phyloP scores from a whole-genome alignment of 2,329 filamentous ascomycete genomes.

The Colletotrichum sp. region DNA sequence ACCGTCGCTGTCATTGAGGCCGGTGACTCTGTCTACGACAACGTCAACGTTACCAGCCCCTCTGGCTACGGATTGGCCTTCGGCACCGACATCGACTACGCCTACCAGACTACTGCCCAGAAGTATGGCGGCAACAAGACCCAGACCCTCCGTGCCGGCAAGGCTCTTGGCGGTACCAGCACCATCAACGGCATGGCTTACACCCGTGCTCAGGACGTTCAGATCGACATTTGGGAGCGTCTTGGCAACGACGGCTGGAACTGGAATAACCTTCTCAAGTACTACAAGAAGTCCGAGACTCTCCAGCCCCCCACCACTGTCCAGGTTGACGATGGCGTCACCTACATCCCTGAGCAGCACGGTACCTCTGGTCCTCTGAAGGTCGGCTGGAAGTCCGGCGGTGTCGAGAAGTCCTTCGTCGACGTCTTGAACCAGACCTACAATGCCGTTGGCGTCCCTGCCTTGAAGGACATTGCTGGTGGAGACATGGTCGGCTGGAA shows the following conservation, averaged over 20 bases:
- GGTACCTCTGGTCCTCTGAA: constrained; percentile 38
- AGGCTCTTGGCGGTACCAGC: constrained; percentile 44
- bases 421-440: constrained; percentile 33
- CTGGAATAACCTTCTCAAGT: constrained; percentile 48
- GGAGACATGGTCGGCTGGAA: constrained; percentile 42
- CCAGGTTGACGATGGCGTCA: constrained; percentile 38
- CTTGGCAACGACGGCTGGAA: constrained; percentile 50
- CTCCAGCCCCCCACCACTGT: constrained; percentile 36
- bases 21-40: constrained; percentile 37
- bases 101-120: constrained; percentile 37
- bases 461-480: constrained; percentile 37
- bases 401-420: constrained; percentile 38
- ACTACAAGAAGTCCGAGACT: constrained; percentile 48
- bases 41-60: constrained; percentile 35
- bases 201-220: constrained; percentile 43
- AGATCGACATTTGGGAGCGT: constrained; percentile 48
- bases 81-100: constrained; percentile 36
- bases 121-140: constrained; percentile 31
- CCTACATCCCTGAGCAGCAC: constrained; percentile 33
- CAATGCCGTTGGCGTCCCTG: constrained; percentile 31
- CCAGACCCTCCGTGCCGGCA: constrained; percentile 37
- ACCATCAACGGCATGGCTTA: constrained; percentile 51
- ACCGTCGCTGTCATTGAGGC: constrained; percentile 41
- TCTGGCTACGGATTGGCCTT: constrained; percentile 28
- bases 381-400: constrained; percentile 37